Base-by-base conservation (phyloP, 2,329 filamentous ascomycete species). In the Cytospora schulzeri region DNA sequence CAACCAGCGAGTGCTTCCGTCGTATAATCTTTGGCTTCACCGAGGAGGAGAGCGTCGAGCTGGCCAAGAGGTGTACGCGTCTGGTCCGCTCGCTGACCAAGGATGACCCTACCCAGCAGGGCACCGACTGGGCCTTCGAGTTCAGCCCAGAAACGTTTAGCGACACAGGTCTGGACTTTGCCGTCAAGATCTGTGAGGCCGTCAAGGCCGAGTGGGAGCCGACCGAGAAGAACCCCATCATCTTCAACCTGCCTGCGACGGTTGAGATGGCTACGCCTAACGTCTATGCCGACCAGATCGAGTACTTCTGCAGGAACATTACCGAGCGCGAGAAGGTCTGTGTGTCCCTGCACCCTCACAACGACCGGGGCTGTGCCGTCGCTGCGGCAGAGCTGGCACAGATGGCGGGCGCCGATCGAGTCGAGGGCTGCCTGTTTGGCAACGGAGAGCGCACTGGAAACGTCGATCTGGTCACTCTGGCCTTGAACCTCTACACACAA, bases 361-460 rank as follows among this genome's bases (percentile, higher is more conserved):
- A 98, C 74, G 95, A 98, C 76, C 85, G 95, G 68, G 94, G 94
- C 26, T 96, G 91, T 68, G 93, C 92, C 4, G 88, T 95, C 19
- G 94, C 94, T 0, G 93, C 93, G 0, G 91, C 94, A 12, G 94
- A 98, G 75, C 78, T 98, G 72, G 94, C 91, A 8, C 93, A 97
- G 77, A 97, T 98, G 93, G 95, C 93, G 22, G 95, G 94, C 61
- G 95, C 93, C 41, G 92, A 97, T 77, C 83, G 95, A 74, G 94
- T 98, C 17, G 94, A 98, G 77, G 94, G 94, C 54, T 97, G 92
- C 68, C 83, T 97, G 48, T 96, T 97, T 74, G 93, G 93, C 60
- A 98, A 98, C 71, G 94, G 95, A 65, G 94, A 99, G 83, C 83
- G 95, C 68, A 98, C 94, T 0, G 95, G 94, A 68, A 98, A 98